Evolutionary conservation across 306 rosid genomes (phyloP).

Genomic region (barrel medic (Medicago truncatula)): DNA sequence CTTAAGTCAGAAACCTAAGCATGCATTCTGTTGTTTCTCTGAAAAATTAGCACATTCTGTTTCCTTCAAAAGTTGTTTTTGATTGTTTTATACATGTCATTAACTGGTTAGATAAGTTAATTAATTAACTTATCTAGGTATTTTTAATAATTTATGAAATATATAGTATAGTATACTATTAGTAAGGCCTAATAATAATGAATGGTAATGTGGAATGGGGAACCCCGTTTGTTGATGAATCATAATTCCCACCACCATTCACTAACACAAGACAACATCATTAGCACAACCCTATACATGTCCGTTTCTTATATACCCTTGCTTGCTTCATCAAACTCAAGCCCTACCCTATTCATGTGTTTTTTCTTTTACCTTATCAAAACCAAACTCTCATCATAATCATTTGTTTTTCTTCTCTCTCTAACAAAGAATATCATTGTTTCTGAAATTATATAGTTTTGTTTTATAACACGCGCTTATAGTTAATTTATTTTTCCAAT

Average conservation of each 20-base stretch:
- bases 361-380: conserved; percentile 39
- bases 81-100: conserved; percentile 39
- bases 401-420: neutral
- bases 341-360: conserved; percentile 33
- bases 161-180: neutral
- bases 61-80: conserved; percentile 45
- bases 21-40: neutral
- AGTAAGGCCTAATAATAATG: conserved; percentile 22
- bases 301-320: conserved; percentile 72
- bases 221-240: conserved; percentile 84
- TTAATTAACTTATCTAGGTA: neutral
- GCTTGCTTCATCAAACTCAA: conserved; percentile 18
- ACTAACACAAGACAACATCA: conserved; percentile 93
- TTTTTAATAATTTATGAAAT: neutral
- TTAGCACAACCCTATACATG: conserved; percentile 70
- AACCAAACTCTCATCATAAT: conserved; percentile 61
- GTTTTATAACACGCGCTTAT: conserved; percentile 75
- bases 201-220: conserved; percentile 49
- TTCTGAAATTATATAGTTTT: conserved; percentile 59
- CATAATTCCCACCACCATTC: conserved; percentile 73
- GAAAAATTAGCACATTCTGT: neutral
- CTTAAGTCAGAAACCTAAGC: conserved; percentile 19
- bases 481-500: conserved; percentile 31
- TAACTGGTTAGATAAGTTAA: neutral
- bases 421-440: conserved; percentile 49